phyloP scores from a whole-genome alignment of 2,329 filamentous ascomycete genomes.

The Botrytis medusae region DNA sequence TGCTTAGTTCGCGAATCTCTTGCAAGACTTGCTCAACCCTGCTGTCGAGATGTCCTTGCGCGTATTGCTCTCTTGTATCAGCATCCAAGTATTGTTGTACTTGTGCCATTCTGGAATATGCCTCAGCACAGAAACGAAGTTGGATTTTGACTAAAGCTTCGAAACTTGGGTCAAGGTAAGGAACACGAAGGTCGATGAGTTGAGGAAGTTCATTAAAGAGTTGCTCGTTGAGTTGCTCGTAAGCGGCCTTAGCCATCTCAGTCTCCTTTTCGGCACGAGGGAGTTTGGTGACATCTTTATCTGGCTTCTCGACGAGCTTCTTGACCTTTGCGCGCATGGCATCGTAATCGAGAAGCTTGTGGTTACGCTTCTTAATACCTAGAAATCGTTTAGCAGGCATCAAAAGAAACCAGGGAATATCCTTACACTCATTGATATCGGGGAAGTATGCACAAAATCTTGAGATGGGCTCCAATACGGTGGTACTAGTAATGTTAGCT shows the following conservation, averaged over 20 bases:
- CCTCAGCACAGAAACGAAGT: constrained; percentile 94
- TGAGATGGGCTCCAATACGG: constrained; percentile 91
- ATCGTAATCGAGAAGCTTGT: constrained; percentile 99
- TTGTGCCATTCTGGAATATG: constrained; percentile 96
- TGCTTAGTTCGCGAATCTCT: constrained; percentile 95
- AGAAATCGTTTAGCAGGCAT: constrained; percentile 29
- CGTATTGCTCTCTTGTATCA: constrained; percentile 94
- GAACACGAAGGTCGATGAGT: constrained; percentile 93
- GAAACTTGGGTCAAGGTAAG: constrained; percentile 94
- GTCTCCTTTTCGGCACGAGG: constrained; percentile 95
- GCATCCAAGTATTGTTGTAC: constrained; percentile 98
- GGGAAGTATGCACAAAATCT: constrained; percentile 98
- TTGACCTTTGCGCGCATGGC: constrained; percentile 94
- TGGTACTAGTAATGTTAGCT: constrained; percentile 57
- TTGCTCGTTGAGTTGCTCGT: constrained; percentile 97
- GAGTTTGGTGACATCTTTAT: constrained; percentile 96
- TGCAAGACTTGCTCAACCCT: constrained; percentile 94
- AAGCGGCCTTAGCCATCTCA: constrained; percentile 88
- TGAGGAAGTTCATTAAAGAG: constrained; percentile 90
- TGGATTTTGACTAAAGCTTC: constrained; percentile 99
- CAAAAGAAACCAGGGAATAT: neutral
- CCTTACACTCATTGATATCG: constrained; percentile 91
- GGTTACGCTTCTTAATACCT: constrained; percentile 96
- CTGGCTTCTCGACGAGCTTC: constrained; percentile 94
- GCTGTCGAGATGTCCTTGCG: constrained; percentile 85